A percentile compares a stretch with the other conserved stretches of the same genome.
Evolutionary conservation across 75 land plant species (phyloP).

Genomic region (Adiantum capillusveneris): DNA sequence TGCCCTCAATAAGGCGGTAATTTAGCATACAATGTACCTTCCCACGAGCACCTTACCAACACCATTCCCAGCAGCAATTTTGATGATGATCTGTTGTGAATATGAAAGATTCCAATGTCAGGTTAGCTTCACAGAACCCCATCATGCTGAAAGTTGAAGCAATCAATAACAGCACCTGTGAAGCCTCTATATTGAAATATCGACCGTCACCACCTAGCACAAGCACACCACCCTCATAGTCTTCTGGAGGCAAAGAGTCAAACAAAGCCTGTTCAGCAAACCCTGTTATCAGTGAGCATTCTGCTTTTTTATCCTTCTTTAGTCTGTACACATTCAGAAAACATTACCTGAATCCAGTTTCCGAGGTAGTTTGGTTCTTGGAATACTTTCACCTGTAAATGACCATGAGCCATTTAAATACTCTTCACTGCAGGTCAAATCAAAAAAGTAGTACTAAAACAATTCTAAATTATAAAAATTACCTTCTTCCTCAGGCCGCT

Average conservation of each 20-base stretch:
- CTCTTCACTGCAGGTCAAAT: too few relatives aligned
- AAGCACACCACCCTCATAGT: conserved; percentile 53
- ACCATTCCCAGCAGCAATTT: conserved; percentile 96
- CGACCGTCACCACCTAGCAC: conserved; percentile 84
- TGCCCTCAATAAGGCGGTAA: neutral
- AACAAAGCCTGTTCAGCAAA: conserved; percentile 56
- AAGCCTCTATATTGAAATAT: conserved; percentile 79
- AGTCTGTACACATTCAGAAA: too few relatives aligned
- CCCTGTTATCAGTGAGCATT: too few relatives aligned
- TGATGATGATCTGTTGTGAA: conserved; percentile 63
- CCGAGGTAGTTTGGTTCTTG: conserved; percentile 78
- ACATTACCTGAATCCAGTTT: conserved; percentile 89
- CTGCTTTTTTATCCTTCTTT: too few relatives aligned
- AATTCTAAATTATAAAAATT: too few relatives aligned
- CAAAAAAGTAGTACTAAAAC: too few relatives aligned
- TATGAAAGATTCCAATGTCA: neutral
- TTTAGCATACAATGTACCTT: conserved; percentile 26
- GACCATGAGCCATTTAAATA: neutral
- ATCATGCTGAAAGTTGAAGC: too few relatives aligned
- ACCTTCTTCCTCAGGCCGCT: conserved; percentile 93
- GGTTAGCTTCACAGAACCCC: neutral
- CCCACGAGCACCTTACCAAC: conserved; percentile 82
- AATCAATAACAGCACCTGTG: conserved; percentile 45
- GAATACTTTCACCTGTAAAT: conserved; percentile 78
- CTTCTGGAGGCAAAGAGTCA: conserved; percentile 68